Evolutionary conservation across 1,139 yeast genomes (phyloP), one percentile per base, ranked within the genome.

Genomic region (Saccharomyces hybrid): DNA sequence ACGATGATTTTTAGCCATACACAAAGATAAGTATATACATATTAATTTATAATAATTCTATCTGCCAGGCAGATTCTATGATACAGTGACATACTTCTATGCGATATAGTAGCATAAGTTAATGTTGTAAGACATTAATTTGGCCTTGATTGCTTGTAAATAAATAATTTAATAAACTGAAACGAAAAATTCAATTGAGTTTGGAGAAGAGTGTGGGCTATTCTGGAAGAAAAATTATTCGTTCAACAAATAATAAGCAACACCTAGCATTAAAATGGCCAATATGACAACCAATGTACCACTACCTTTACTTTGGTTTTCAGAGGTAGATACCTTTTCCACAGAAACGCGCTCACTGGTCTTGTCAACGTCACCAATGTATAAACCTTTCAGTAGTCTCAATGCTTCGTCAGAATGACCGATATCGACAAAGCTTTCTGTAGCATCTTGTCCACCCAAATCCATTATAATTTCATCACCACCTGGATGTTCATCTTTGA

Each of bases 321-420:
- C 60, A 32, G 62, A 50, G n/a, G 59, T 55, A 23, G 63, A 61
- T 26, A 61, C 46, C 38, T 42, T 58, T 16, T 44, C 46, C 13
- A 28, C 57, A 41, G 48, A 51, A 26, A 58, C 60, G 42, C 71
- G 71, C 34, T 63, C 67, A 55, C 71, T 68, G 29, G 63, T 65
- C 46, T 75, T 74, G 61, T 82, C 82, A 52, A 84, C 73, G 46
- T 76, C 80, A 59, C 99, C 99, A 58, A 91, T 78, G 64, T 80
- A 77, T 66, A 90, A 75, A 48, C 80, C 81, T 50, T 75, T 77
- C 66, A 95, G 77, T 60, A 86, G 78, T 63, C 85, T 95, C 63
- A 84, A 83, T 41, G 99, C 98, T 64, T 91, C 97, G 62, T 91
- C 97, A 46, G 98, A 90, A 74, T 93, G 99, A 46, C 99, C 99